These are phyloP conservation scores for Cladosporium sp. DNA, from an alignment of 2,329 filamentous ascomycete species.

Conservation along the genomic window DNA sequence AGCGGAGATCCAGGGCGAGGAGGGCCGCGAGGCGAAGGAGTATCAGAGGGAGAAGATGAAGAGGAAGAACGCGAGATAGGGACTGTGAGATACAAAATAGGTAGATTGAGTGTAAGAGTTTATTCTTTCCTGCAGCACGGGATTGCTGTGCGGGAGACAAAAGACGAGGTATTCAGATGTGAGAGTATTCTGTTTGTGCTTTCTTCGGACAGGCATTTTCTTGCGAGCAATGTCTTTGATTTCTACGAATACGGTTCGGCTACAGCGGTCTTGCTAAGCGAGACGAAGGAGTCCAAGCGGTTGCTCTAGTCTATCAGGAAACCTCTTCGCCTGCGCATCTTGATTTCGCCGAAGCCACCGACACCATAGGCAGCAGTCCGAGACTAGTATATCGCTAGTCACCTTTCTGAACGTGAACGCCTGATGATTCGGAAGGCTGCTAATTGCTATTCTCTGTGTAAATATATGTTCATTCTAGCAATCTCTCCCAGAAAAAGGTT, in stretches of 20 bases:
- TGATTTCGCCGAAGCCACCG: not conserved
- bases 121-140: not conserved
- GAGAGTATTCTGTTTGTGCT: not conserved
- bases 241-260: not conserved
- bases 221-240: not conserved
- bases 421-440: not conserved
- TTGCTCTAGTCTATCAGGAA: not conserved
- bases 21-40: slow-evolving; percentile 79
- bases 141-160: not conserved
- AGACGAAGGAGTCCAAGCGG: not conserved
- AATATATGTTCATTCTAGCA: no score
- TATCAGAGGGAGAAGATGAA: slow-evolving; percentile 84
- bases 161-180: not conserved
- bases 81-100: not conserved
- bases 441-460: not conserved
- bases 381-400: not conserved
- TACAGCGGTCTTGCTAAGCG: not conserved
- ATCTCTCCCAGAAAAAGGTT: no score
- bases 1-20: slow-evolving; percentile 93
- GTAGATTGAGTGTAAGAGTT: not conserved
- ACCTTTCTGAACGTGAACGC: not conserved
- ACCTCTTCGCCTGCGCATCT: not conserved
- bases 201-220: not conserved
- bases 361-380: not conserved
- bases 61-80: slow-evolving; percentile 55